Evolutionary conservation across 495 filamentous ascomycete genomes (phyloP), one percentile per base, ranked within the genome.

Genomic region (Schizothecium vesticola): DNA sequence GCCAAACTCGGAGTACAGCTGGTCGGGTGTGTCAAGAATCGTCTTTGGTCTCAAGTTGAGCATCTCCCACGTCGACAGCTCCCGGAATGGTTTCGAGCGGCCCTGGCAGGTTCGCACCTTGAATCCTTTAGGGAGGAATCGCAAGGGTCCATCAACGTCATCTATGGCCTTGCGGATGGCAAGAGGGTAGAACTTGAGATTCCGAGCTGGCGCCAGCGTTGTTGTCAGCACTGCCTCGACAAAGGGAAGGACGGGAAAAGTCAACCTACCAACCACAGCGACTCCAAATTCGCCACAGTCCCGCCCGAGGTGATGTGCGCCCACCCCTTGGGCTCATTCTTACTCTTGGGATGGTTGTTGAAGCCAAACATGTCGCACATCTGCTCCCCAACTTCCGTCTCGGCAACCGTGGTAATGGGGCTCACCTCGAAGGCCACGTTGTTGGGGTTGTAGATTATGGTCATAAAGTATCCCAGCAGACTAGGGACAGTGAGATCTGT

Each of bases 391-490:
- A 78, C 81, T 56, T 77, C 74, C 11, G 78, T 77, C 70, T 84
- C 83, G 1, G 78, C 71, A 1, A 78, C 64, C 9, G 78, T 83
- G 7, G 74, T 79, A 11, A 81, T 67, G 31, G 80, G 81, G 63
- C 79, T 81, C 1, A 77, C 80, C 67, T 84, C 83, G 16, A 82
- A 63, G 1, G 82, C 71, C 8, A 84, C 79, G 56, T 85, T 85
- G 70, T 85, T 85, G 9, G 82, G 78, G 70, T 84, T 84, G 64
- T 82, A 84, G 19, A 83, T 63, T 81, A 83, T 84, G 19, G 80
- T 80, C 72, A 79, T 80, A 28, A 83, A 75, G 69, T 84, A 83
- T 0, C 81, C 81, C 24, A 84, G 67, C 16, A 82, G 65, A 8
- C 61, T 63, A 1, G 74, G 60, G 66, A 73, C 69, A 51, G 66